Evolutionary conservation across 805 yeast species (phyloP).

Genomic region (Candida corydali): DNA sequence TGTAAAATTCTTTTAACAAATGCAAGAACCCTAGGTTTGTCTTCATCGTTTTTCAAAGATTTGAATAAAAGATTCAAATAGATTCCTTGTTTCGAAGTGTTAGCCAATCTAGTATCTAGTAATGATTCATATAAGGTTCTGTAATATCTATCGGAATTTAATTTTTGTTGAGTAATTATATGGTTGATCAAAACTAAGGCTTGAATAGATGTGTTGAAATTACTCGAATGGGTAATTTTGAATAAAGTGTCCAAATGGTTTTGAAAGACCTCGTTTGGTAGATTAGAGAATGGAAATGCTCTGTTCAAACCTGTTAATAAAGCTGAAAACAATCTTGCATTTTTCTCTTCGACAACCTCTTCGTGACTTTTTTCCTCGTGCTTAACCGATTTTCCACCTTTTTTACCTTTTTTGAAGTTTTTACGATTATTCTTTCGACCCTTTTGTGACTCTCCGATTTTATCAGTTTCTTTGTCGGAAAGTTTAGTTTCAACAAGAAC

Average conservation of each 20-base stretch:
- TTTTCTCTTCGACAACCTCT: constrained; percentile 72
- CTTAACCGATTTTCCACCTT: constrained; percentile 82
- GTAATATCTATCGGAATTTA: constrained; percentile 67
- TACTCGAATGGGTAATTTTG: constrained; percentile 88
- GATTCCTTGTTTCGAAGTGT: constrained; percentile 90
- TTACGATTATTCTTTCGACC: constrained; percentile 58
- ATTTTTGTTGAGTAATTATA: constrained; percentile 58
- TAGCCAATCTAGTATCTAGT: constrained; percentile 74
- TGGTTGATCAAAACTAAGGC: constrained; percentile 84
- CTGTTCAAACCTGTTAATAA: constrained; percentile 92
- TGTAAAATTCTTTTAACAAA: constrained; percentile 89
- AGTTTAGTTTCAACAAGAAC: constrained; percentile 66
- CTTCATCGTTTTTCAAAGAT: constrained; percentile 67
- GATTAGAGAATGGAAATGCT: constrained; percentile 86
- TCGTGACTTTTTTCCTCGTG: constrained; percentile 53
- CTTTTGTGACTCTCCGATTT: constrained; percentile 51
- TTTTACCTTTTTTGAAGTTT: constrained; percentile 74
- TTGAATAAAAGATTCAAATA: constrained; percentile 83
- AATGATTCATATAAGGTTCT: constrained; percentile 87
- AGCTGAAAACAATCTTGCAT: constrained; percentile 81
- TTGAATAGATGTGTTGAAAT: constrained; percentile 91
- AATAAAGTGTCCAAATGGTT: constrained; percentile 80
- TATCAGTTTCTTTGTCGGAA: constrained; percentile 34
- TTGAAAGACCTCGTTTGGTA: constrained; percentile 66
- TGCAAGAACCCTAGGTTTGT: constrained; percentile 68